A percentile compares a stretch with the other conserved stretches of the same genome.
Conservation (phyloP, 2,329 filamentous ascomycete genomes). For the Aspergillus chevalieri region DNA sequence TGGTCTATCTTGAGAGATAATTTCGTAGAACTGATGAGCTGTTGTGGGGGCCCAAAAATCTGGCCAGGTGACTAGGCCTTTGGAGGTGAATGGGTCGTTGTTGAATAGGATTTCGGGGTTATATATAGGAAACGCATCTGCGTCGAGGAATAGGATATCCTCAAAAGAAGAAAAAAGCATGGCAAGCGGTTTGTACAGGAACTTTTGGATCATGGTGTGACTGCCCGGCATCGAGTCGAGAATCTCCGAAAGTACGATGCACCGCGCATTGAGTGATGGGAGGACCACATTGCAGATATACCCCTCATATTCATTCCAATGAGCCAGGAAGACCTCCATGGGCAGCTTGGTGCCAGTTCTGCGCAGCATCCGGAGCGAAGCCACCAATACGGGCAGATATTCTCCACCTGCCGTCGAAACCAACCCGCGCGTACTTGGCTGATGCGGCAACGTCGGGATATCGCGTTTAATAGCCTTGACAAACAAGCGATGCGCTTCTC, state of each 20-base stretch:
- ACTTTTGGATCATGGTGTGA: conserved; percentile 32
- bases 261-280: conserved; percentile 37
- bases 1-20: conserved; percentile 22
- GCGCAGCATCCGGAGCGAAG: conserved; percentile 42
- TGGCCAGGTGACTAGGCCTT: conserved; percentile 42
- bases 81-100: conserved; percentile 36
- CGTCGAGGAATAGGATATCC: conserved; percentile 45
- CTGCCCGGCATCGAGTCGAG: conserved; percentile 24
- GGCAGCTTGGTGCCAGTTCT: conserved; percentile 39
- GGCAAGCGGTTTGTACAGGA: conserved; percentile 45
- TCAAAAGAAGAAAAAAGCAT: conserved; percentile 48
- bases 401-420: conserved; percentile 42
- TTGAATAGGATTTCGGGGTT: conserved; percentile 39
- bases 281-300: conserved; percentile 39
- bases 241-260: conserved; percentile 41
- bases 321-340: conserved; percentile 41
- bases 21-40: conserved; percentile 33
- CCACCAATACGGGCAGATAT: conserved; percentile 40
- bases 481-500: conserved; percentile 29
- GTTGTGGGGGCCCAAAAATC: conserved; percentile 42
- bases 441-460: conserved; percentile 26
- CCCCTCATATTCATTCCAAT: conserved; percentile 36
- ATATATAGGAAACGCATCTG: conserved; percentile 41
- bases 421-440: conserved; percentile 34
- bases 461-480: conserved; percentile 22